These are phyloP conservation scores for Rhynchosporium secalis DNA, from an alignment of 2,329 filamentous ascomycete genomes.

Conservation along the genomic window DNA sequence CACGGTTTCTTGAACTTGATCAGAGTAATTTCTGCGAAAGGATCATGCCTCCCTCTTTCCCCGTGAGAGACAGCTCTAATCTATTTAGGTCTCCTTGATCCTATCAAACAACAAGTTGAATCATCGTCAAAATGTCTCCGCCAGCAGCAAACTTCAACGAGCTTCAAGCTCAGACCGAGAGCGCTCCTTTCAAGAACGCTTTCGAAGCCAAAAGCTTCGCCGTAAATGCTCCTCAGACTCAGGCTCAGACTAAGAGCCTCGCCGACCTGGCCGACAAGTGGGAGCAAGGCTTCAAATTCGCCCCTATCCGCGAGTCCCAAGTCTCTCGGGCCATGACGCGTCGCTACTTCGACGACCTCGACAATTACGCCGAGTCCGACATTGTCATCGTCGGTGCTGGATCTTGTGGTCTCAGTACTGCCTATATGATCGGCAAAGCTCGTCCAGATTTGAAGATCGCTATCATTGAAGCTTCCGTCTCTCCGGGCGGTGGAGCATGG, in stretches of 20 bases:
- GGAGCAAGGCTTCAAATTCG: conserved; percentile 72
- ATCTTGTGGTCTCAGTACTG: conserved; percentile 81
- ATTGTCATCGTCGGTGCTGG: conserved; percentile 92
- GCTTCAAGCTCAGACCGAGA: conserved; percentile 36
- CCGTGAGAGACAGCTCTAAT: conserved; percentile 43
- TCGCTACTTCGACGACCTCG: conserved; percentile 88
- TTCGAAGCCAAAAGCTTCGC: conserved; percentile 50
- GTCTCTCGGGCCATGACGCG: conserved; percentile 92
- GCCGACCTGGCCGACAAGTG: conserved; percentile 73
- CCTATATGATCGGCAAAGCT: conserved; percentile 79
- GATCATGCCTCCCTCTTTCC: conserved; percentile 78
- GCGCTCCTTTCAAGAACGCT: conserved; percentile 43
- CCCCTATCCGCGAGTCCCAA: conserved; percentile 86
- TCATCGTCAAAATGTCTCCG: conserved; percentile 55
- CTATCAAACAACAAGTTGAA: neutral
- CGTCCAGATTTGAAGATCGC: conserved; percentile 90
- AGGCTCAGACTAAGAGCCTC: conserved; percentile 46
- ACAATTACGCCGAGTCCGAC: conserved; percentile 88
- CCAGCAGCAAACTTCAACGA: conserved; percentile 65
- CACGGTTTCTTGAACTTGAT: conserved; percentile 89
- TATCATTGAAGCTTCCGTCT: conserved; percentile 84
- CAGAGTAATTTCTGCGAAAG: conserved; percentile 99
- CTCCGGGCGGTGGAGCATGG: conserved; percentile 88
- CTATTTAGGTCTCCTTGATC: conserved; percentile 42
- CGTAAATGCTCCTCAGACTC: conserved; percentile 44